A percentile compares a stretch with the other conserved stretches of the same genome.
phyloP scores from a whole-genome alignment of 2,329 filamentous ascomycete genomes.

The Didymella pinodella region DNA sequence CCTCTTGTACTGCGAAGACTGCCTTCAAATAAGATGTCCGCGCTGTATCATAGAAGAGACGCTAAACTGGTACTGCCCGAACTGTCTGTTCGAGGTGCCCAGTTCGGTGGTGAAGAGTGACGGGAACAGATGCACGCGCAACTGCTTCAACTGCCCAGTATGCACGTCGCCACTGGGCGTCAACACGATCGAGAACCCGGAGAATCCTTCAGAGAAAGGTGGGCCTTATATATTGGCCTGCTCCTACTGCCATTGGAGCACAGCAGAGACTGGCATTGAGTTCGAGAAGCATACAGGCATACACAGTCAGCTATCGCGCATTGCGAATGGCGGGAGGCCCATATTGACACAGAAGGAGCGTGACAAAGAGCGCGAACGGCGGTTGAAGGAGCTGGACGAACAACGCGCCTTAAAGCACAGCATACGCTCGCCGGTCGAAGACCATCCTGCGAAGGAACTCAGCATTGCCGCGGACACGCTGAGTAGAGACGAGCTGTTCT shows the following conservation, averaged over 20 bases:
- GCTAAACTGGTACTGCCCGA: constrained; percentile 93
- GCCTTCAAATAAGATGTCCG: constrained; percentile 92
- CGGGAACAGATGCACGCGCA: constrained; percentile 92
- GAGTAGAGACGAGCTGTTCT: constrained; percentile 75
- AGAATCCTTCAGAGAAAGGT: constrained; percentile 36
- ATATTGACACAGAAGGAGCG: constrained; percentile 52
- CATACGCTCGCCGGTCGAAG: background rate
- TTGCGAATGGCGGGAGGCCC: constrained; percentile 62
- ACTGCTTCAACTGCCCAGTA: constrained; percentile 93
- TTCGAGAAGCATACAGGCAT: constrained; percentile 92
- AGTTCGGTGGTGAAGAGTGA: constrained; percentile 92
- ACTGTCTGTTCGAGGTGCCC: constrained; percentile 93
- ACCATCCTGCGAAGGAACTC: constrained; percentile 32
- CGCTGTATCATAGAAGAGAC: constrained; percentile 93
- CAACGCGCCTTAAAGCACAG: constrained; percentile 30
- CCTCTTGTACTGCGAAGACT: constrained; percentile 96
- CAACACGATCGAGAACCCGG: constrained; percentile 68
- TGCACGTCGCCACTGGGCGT: constrained; percentile 83
- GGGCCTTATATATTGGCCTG: constrained; percentile 82
- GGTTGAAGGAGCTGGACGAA: constrained; percentile 43
- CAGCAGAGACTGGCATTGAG: constrained; percentile 85
- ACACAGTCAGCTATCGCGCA: constrained; percentile 76
- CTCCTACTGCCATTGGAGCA: constrained; percentile 92
- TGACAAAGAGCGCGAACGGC: constrained; percentile 49
- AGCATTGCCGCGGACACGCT: constrained; percentile 17